Conservation (phyloP, 2,329 filamentous ascomycete species). For the Aspergillus tanneri region DNA sequence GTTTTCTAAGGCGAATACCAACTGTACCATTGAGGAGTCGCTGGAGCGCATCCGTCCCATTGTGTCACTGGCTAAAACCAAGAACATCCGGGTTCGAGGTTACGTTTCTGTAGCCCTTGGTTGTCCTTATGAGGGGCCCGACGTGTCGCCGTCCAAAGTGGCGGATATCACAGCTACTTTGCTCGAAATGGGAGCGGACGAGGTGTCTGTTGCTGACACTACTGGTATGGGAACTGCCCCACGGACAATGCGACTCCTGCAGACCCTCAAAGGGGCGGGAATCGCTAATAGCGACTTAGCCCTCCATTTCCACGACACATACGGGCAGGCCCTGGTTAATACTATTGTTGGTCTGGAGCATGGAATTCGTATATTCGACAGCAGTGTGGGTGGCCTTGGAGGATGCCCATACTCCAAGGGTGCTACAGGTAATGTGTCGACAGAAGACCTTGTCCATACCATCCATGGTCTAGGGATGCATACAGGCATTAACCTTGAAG, state of each 20-base stretch:
- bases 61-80: slow-evolving; percentile 55
- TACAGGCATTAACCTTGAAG: slow-evolving; percentile 58
- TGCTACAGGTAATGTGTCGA: slow-evolving; percentile 65
- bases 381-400: slow-evolving; percentile 62
- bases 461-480: slow-evolving; percentile 60
- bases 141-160: slow-evolving; percentile 59
- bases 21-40: slow-evolving; percentile 63
- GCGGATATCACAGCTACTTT: slow-evolving; percentile 61
- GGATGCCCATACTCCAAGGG: slow-evolving; percentile 66
- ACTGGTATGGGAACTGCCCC: slow-evolving; percentile 67
- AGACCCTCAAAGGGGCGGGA: slow-evolving; percentile 59
- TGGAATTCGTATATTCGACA: slow-evolving; percentile 63
- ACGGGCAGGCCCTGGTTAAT: slow-evolving; percentile 64
- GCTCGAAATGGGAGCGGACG: slow-evolving; percentile 64
- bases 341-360: slow-evolving; percentile 62
- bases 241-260: slow-evolving; percentile 57
- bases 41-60: slow-evolving; percentile 60
- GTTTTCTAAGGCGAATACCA: slow-evolving; percentile 66
- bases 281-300: slow-evolving; percentile 60
- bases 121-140: slow-evolving; percentile 65
- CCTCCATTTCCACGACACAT: slow-evolving; percentile 67
- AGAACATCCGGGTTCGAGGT: slow-evolving; percentile 59
- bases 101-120: slow-evolving; percentile 66
- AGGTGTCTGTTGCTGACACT: slow-evolving; percentile 65
- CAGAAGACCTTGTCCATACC: slow-evolving; percentile 62